Base-by-base conservation (phyloP, 75 land plant species). In the Cunninghamia lanceolata region DNA sequence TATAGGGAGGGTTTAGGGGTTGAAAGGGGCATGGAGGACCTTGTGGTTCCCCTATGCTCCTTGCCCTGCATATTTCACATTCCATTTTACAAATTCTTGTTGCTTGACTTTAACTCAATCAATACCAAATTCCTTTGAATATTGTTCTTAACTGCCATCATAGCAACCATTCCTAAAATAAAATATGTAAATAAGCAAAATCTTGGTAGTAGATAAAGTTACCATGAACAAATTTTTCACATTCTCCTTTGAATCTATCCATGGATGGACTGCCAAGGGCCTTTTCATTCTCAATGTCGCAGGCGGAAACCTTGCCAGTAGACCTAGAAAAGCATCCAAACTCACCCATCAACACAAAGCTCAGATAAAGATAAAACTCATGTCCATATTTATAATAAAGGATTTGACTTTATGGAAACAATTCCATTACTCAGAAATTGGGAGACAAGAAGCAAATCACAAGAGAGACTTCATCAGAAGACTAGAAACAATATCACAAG, bases 291-390 rank as follows among this genome's bases (percentile, higher is more conserved):
- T 91, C 13, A 98, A 93, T 45, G 90, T 70, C 83, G 86, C 86
- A 30, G 98, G 98, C 68, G 99, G 99, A 85, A 96, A 98, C 89
- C 92, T 93, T 84, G 94, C 89, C 81, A 96, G 89, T 86, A 88
- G 85, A 71, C 93, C 99, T 97, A 90, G 53, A 83, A 17, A 81
- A 80, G 82, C 82, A 80, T 43, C 50, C 30, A 42, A 80, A 80
- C 32, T 45, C 50, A 80, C 30, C 8, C 47, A 79, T 80, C 50
- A 80, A 80, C 32, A 80, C 82, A 50, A 80, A 80, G 47, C 28
- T 80, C 32, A 45, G 21, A 80, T 13, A 28, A 15, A n/a, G 46
- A 80, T 11, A 77, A 19, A 77, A 39, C n/a, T 38, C 28, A 77
- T 39, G 25, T 34, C 40, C 39, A 40, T 77, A 2, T 25, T 19